A percentile compares a stretch with the other conserved stretches of the same genome.
Evolutionary conservation across 179 eudicot genomes (phyloP).

Genomic region (Heliamphora pulchella): DNA sequence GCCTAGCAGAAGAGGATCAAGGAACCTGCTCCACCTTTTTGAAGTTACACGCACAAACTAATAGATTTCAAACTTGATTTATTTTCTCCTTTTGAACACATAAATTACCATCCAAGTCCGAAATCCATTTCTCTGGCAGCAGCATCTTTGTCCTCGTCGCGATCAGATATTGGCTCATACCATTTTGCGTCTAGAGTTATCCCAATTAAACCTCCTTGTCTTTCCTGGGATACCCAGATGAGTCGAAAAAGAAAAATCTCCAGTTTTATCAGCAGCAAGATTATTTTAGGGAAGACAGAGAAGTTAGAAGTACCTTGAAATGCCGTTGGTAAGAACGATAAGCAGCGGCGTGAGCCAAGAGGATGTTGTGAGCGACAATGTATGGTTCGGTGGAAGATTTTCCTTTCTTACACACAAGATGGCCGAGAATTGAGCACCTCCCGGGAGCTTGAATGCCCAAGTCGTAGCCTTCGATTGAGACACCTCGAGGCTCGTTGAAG

Average conservation of each 20-base stretch:
- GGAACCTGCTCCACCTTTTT: conserved; percentile 55
- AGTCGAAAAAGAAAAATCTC: background rate
- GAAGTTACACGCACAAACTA: conserved; percentile 11
- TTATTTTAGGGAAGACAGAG: background rate
- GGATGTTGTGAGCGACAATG: conserved; percentile 76
- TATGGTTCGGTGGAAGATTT: conserved; percentile 78
- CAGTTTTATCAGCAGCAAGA: no score
- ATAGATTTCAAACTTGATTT: background rate
- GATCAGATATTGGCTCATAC: conserved; percentile 72
- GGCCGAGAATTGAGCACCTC: conserved; percentile 77
- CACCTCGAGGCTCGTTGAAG: conserved; percentile 84
- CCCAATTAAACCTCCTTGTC: conserved; percentile 74
- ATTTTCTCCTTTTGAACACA: background rate
- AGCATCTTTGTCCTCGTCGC: conserved; percentile 73
- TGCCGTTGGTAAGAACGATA: conserved; percentile 52
- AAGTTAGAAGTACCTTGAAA: conserved; percentile 51
- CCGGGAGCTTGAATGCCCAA: conserved; percentile 92
- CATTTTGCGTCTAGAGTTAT: conserved; percentile 82
- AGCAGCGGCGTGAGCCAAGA: conserved; percentile 72
- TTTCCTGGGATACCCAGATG: conserved; percentile 34
- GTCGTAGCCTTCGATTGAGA: conserved; percentile 76
- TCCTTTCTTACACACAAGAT: conserved; percentile 62
- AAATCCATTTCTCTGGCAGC: conserved; percentile 83
- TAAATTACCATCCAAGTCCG: conserved; percentile 67
- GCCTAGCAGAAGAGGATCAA: conserved; percentile 79